Conservation (phyloP, 2,329 filamentous ascomycete species). For the Phyllosticta capitalensis region DNA sequence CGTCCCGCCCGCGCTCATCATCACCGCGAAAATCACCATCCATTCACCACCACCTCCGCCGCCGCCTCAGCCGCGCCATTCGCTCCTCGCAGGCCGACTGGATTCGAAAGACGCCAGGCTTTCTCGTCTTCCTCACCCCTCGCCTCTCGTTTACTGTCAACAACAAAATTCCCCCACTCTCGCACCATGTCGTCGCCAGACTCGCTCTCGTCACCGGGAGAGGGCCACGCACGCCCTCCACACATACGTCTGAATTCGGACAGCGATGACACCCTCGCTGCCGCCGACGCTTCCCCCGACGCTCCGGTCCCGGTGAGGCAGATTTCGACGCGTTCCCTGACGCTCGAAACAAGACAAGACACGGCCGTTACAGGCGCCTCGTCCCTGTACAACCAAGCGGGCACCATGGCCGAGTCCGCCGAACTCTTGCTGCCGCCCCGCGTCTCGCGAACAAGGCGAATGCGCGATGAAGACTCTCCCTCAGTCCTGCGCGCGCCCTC, state of each 20-base stretch:
- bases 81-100: background rate
- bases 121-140: background rate
- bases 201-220: conserved; percentile 13
- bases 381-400: conserved; percentile 26
- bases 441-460: conserved; percentile 39
- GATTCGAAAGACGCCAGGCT: background rate
- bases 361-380: background rate
- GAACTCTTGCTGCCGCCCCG: conserved; percentile 43
- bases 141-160: background rate
- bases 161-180: background rate
- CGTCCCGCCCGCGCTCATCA: background rate
- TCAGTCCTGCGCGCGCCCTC: conserved; percentile 38
- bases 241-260: conserved; percentile 58
- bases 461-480: conserved; percentile 43
- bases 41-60: too few species aligned
- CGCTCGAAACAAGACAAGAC: conserved; percentile 14
- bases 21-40: background rate
- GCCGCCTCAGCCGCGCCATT: background rate
- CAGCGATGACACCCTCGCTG: conserved; percentile 40
- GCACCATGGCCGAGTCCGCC: conserved; percentile 33
- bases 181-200: conserved; percentile 8
- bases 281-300: conserved; percentile 23
- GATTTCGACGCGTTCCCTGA: conserved; percentile 35
- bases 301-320: conserved; percentile 32
- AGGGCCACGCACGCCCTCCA: conserved; percentile 33